Conservation (phyloP, 2,329 filamentous ascomycete genomes). For the Rutstroemia sp. region DNA sequence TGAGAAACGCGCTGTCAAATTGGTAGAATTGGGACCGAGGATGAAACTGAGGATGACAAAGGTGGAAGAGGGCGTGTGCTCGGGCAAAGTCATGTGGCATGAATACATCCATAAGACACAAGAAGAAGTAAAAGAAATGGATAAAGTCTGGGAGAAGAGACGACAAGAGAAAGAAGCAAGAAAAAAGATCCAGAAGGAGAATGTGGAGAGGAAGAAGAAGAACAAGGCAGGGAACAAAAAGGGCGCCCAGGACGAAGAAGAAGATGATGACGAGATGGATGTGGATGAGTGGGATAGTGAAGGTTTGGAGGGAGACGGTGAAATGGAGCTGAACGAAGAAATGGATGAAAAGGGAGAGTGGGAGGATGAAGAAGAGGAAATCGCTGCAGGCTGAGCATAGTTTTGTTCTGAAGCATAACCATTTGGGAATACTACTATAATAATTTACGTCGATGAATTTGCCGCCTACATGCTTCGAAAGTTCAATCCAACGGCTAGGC, state of each 20-base stretch:
- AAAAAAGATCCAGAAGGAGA: constrained; percentile 77
- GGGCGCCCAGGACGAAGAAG: constrained; percentile 43
- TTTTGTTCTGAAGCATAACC: constrained; percentile 9
- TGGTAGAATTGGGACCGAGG: constrained; percentile 85
- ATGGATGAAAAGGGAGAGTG: constrained; percentile 28
- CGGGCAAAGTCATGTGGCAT: constrained; percentile 94
- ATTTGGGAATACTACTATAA: background rate
- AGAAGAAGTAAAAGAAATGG: constrained; percentile 68
- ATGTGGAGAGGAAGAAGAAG: constrained; percentile 79
- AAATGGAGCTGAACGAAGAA: constrained; percentile 29
- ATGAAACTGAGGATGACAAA: constrained; percentile 87
- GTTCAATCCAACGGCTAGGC: too few relatives aligned
- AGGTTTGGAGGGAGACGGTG: constrained; percentile 28
- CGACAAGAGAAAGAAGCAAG: constrained; percentile 75
- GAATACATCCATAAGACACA: constrained; percentile 83
- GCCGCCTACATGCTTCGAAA: too few relatives aligned
- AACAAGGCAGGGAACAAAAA: constrained; percentile 39
- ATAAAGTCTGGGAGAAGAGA: constrained; percentile 74
- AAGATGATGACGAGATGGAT: constrained; percentile 41
- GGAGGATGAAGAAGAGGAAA: constrained; percentile 29
- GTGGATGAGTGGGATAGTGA: constrained; percentile 36
- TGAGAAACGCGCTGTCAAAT: constrained; percentile 81
- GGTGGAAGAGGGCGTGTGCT: constrained; percentile 88
- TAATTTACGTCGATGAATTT: background rate
- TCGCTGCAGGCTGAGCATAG: constrained; percentile 27